Evolutionary conservation across 1,284 basidiomycete species (phyloP), one percentile per base, ranked within the genome.

Genomic region (Sanghuangporus baumii): DNA sequence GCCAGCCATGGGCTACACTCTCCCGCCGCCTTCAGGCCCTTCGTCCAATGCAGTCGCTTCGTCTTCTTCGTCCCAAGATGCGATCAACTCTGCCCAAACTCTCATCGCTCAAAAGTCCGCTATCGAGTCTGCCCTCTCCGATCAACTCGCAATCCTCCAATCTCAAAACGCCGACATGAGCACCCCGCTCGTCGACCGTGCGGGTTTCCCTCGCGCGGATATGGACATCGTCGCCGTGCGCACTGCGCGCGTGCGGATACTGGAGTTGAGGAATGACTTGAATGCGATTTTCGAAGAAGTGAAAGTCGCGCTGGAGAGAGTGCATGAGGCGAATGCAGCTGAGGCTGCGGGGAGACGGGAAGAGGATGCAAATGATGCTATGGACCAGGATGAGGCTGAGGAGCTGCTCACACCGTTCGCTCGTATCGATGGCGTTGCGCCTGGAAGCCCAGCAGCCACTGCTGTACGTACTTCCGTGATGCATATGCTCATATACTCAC

Each of bases 121-220:
- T 14, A 83, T 93, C 66, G 86, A 93, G 70, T 76, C 78, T 23
- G 82, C 88, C 65, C 79, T 93, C 62, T 77, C 80, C 52, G 74
- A 74, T 3, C 86, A 92, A 65, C 74, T 81, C 55, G 74, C 81
- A 50, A 81, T 91, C 62, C 83, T 93, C 65, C 76, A 78, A 67
- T 76, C 79, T 50, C 80, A 89, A 64, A 80, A 79, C 59, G 81
- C 80, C 48, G 84, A 82, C 5, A 80, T 89, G 76, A 75, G 81
- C 43, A 85, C 89, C 0, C 84, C 91, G 0, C 83, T 96, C 38
- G 82, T 96, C 55, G 93, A 96, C 70, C 68, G 78, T 0, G 88
- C 95, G 62, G 94, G 94, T 6, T 96, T 93, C 73, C 94, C 94
- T 0, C 82, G 92, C 9, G 86, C 84, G 12, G 89, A 92, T 72